Conservation (phyloP, 345 rosid genomes). For the Pistacia integerrima region DNA sequence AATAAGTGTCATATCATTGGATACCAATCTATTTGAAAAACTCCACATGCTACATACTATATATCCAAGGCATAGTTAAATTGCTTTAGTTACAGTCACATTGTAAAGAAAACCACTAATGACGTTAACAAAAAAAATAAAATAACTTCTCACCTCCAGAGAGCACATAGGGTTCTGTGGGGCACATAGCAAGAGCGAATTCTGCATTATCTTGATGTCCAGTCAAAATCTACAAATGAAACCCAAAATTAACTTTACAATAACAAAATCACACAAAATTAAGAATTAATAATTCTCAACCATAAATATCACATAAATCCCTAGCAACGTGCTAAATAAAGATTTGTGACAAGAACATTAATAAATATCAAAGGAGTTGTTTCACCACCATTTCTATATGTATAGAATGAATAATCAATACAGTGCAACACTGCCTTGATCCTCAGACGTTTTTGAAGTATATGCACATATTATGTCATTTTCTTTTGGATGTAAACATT, state of each 20-base stretch:
- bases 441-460: neutral
- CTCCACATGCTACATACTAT: neutral
- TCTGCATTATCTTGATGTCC: conserved; percentile 99
- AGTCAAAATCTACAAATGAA: conserved; percentile 74
- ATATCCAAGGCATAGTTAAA: neutral
- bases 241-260: conserved; percentile 5
- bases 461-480: neutral
- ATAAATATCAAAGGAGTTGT: neutral
- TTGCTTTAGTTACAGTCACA: neutral
- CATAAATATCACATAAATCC: neutral
- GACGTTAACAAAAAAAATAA: conserved; percentile 9
- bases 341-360: neutral
- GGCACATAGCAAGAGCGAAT: conserved; percentile 99
- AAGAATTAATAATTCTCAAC: neutral
- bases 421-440: neutral
- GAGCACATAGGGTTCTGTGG: conserved; percentile 93
- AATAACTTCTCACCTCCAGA: conserved; percentile 80
- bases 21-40: neutral
- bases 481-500: neutral
- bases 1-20: neutral
- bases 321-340: neutral
- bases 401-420: too few species aligned
- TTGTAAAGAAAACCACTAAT: neutral
- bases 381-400: conserved; percentile 1
- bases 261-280: neutral